Evolutionary conservation across 495 filamentous ascomycete species (phyloP).

Genomic region (Poronia punctata): DNA sequence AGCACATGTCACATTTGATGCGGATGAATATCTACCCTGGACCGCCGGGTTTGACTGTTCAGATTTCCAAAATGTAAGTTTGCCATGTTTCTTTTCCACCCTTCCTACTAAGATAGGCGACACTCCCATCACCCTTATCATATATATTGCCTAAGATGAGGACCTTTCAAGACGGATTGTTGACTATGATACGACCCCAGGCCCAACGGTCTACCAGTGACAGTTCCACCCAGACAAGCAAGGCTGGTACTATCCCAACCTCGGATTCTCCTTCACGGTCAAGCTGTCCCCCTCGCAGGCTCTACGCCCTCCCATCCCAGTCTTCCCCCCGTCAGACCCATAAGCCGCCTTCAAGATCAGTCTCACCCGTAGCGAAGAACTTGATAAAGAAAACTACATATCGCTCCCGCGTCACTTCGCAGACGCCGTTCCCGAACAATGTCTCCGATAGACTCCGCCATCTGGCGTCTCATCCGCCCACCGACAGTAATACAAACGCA

Average conservation of each 20-base stretch:
- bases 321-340: slow-evolving; percentile 13
- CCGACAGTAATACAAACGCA: slow-evolving; percentile 17
- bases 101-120: slow-evolving; percentile 10
- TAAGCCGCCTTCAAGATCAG: slow-evolving; percentile 16
- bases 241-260: slow-evolving; percentile 28
- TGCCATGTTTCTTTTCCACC: slow-evolving; percentile 2
- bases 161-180: slow-evolving; percentile 1
- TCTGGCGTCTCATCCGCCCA: slow-evolving; percentile 23
- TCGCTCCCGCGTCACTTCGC: slow-evolving; percentile 18
- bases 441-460: slow-evolving; percentile 33
- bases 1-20: slow-evolving; percentile 63
- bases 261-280: slow-evolving; percentile 18
- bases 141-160: too few species aligned
- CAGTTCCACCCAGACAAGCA: slow-evolving; percentile 26
- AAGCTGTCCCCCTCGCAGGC: slow-evolving; percentile 15
- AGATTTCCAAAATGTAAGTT: slow-evolving; percentile 45
- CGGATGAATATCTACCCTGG: slow-evolving; percentile 46
- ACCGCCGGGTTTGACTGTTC: slow-evolving; percentile 58
- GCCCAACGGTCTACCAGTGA: slow-evolving; percentile 26
- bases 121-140: neutral
- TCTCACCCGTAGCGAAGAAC: slow-evolving; percentile 29
- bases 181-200: slow-evolving; percentile 18
- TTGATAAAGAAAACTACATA: slow-evolving; percentile 22
- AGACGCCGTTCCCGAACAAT: slow-evolving; percentile 11
- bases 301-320: slow-evolving; percentile 12